Evolutionary conservation across 148 eudicot genomes (phyloP).

Genomic region (Cornus kousa): DNA sequence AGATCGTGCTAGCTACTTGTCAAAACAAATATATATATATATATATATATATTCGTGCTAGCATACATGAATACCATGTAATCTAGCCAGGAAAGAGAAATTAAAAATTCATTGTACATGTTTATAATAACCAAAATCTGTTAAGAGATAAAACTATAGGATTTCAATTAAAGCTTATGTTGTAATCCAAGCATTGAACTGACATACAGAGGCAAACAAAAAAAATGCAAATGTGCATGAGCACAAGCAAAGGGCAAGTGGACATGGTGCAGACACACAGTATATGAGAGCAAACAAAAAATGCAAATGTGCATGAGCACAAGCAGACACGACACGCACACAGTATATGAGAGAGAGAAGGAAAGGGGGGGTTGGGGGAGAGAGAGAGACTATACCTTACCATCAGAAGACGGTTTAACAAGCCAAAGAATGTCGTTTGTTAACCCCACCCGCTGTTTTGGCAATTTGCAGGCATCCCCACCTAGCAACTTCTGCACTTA

Average conservation of each 20-base stretch:
- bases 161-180: neutral
- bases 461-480: slow-evolving; percentile 44
- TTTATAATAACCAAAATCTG: neutral
- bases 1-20: neutral
- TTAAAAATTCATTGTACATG: neutral
- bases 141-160: neutral
- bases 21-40: too few species aligned
- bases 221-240: too few species aligned
- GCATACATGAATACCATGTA: neutral
- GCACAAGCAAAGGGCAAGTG: neutral
- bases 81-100: neutral
- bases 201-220: neutral
- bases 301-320: neutral
- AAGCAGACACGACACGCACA: neutral
- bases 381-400: slow-evolving; percentile 53
- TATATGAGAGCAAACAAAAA: too few species aligned
- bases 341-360: slow-evolving; percentile 8
- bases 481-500: slow-evolving; percentile 77
- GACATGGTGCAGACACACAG: too few species aligned
- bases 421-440: slow-evolving; percentile 89
- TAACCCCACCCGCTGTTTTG: slow-evolving; percentile 73
- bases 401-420: slow-evolving; percentile 87
- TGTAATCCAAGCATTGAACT: neutral
- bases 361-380: neutral
- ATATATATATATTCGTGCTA: too few species aligned